Conservation (phyloP, 73 alveolate genomes). For the Stentor roeselii region DNA sequence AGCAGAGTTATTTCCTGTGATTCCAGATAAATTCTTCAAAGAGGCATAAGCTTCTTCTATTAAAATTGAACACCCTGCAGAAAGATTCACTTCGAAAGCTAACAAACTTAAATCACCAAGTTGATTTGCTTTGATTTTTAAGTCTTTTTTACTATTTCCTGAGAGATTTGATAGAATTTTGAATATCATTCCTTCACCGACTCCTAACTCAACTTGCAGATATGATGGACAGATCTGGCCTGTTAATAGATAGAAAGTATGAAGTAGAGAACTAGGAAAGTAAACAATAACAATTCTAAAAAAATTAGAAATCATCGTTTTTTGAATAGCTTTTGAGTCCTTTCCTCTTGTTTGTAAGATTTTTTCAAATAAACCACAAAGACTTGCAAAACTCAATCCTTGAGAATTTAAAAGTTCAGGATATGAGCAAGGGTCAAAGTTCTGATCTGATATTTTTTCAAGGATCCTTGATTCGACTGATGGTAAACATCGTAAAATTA, state of each 20-base stretch:
- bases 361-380: too few species aligned
- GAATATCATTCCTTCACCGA: slow-evolving; percentile 84
- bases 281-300: neutral
- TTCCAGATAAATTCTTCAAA: slow-evolving; percentile 47
- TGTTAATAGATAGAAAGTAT: slow-evolving; percentile 74
- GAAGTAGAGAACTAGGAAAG: neutral
- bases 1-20: slow-evolving; percentile 75
- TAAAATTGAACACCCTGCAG: slow-evolving; percentile 70
- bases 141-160: slow-evolving; percentile 74
- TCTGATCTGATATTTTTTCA: too few species aligned
- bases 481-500: too few species aligned
- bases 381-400: too few species aligned
- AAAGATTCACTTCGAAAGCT: slow-evolving; percentile 73
- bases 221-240: slow-evolving; percentile 93
- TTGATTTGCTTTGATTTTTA: slow-evolving; percentile 74
- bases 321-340: neutral
- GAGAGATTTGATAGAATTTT: slow-evolving; percentile 86
- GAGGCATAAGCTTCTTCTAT: slow-evolving; percentile 44
- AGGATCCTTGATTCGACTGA: too few species aligned
- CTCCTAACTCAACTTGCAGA: slow-evolving; percentile 91
- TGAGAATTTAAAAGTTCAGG: too few species aligned
- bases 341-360: neutral
- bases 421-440: too few species aligned
- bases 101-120: slow-evolving; percentile 91
- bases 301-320: neutral